Evolutionary conservation across 345 rosid genomes (phyloP), one percentile per base, ranked within the genome.

Genomic region (Pugionium cornutum): DNA sequence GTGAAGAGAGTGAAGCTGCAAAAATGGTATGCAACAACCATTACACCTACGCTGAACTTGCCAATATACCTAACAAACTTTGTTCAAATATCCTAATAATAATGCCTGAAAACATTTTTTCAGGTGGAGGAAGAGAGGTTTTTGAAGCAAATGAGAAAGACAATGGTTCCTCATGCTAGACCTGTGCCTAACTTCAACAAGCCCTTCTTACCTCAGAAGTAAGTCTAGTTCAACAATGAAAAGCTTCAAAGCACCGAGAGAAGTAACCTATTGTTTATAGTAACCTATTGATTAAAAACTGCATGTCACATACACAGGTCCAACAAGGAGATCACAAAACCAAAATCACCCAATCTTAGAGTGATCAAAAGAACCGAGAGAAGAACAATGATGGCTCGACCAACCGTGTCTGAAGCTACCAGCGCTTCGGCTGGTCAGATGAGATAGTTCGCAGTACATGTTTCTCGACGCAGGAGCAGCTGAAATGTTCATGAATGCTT

Each of bases 1-100:
- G 99, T 75, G 97, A 95, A 69, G 99, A 95, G 76, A 91, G 82
- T 55, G 97, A 95, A 72, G 80, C 91, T 53, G 91, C 84, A 8
- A 83, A 69, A 60, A 89, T 87, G 96, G 99, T 90, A 86, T 39
- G 45, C 59, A 64, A 28, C 39, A n/a, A 18, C 7, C 4, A 50
- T 5, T 9, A 18, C 18, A 18, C 18, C 18, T 18, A 18, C 46
- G 18, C 25, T 32, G 18, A 31, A 41, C 60, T 60, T 42, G 11
- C 6, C 49, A 7, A 42, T 3, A 59, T 50, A 33, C 3, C 28
- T 44, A 29, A 37, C 5, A 53, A 45, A 45, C 7, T 37, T 27
- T 42, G 26, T 31, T 27, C 7, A 60, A 42, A 36, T 25, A 18
- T 18, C 18, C 18, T 18, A 36, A 64, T 6, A 10, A 51, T 26